These are phyloP conservation scores for Mortierella sp. DNA, from an alignment of 371 early-diverging fungal species.

Conservation along the genomic window DNA sequence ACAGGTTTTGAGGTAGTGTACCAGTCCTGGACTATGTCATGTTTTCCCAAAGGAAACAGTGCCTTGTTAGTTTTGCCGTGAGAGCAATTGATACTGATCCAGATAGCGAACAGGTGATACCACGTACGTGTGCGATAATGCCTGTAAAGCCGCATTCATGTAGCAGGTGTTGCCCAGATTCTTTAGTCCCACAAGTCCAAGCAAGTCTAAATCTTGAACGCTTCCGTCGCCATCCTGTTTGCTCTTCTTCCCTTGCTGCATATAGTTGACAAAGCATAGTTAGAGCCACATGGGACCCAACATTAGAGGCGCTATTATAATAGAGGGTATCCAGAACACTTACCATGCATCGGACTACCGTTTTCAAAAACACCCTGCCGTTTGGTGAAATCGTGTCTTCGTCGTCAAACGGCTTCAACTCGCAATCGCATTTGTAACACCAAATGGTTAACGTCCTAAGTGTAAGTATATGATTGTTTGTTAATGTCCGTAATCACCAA, in stretches of 20 bases:
- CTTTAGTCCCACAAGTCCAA: slow-evolving; percentile 57
- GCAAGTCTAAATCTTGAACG: slow-evolving; percentile 53
- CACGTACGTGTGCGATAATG: slow-evolving; percentile 56
- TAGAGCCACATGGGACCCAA: too few species aligned
- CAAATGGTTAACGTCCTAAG: slow-evolving; percentile 51
- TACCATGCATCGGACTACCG: slow-evolving; percentile 54
- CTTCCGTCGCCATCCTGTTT: slow-evolving; percentile 50
- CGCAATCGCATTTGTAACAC: slow-evolving; percentile 49
- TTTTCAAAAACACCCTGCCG: slow-evolving; percentile 46
- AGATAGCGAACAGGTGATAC: not conserved
- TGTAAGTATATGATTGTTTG: too few species aligned
- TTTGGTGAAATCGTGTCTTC: slow-evolving; percentile 23
- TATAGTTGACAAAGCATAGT: slow-evolving; percentile 3
- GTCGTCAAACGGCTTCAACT: slow-evolving; percentile 51
- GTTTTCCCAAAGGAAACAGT: not conserved
- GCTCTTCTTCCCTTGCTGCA: slow-evolving; percentile 56
- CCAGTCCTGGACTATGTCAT: slow-evolving; percentile 38
- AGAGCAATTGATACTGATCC: too few species aligned
- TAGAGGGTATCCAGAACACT: too few species aligned
- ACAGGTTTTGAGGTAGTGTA: slow-evolving; percentile 51
- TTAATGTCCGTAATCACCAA: too few species aligned
- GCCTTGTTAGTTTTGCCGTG: not conserved
- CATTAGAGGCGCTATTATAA: too few species aligned
- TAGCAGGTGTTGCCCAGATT: slow-evolving; percentile 74
- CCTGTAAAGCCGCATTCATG: slow-evolving; percentile 68